Evolutionary conservation across 2,329 filamentous ascomycete species (phyloP).

Genomic region (Colletotrichum euphorbiae): DNA sequence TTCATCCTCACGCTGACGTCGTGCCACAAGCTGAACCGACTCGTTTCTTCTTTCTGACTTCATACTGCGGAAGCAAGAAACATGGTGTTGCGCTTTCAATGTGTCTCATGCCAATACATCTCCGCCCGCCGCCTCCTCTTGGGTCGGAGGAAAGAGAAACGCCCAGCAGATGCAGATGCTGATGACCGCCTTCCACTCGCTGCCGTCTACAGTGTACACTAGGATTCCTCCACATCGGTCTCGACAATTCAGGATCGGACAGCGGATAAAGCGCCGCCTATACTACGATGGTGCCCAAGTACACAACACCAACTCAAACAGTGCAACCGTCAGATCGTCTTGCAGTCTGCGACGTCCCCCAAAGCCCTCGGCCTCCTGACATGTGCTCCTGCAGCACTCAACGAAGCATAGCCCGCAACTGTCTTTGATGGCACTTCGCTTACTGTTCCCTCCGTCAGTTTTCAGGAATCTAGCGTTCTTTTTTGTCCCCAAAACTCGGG

Average conservation of each 20-base stretch:
- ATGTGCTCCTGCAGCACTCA: slow-evolving; percentile 6
- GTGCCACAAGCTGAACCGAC: slow-evolving; percentile 9
- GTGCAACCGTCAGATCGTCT: slow-evolving; percentile 31
- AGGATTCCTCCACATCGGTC: slow-evolving; percentile 10
- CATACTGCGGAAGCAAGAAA: slow-evolving; percentile 19
- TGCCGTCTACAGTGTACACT: not conserved
- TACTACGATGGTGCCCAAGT: slow-evolving; percentile 1
- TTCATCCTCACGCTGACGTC: not conserved
- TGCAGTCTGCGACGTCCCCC: slow-evolving; percentile 27
- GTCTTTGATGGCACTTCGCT: slow-evolving; percentile 7
- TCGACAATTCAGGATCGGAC: slow-evolving; percentile 1
- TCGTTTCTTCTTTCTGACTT: slow-evolving; percentile 21
- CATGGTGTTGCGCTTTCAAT: not conserved
- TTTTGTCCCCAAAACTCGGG: slow-evolving; percentile 1
- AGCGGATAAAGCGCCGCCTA: not conserved
- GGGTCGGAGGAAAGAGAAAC: slow-evolving; percentile 24
- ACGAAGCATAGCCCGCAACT: not conserved
- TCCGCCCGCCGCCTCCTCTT: not conserved
- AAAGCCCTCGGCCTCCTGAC: slow-evolving; percentile 10
- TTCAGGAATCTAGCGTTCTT: not conserved
- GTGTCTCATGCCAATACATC: not conserved
- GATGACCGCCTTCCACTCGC: slow-evolving; percentile 13
- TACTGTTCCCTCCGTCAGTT: not conserved
- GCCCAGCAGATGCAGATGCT: not conserved
- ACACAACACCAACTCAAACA: slow-evolving; percentile 17